phyloP scores from a whole-genome alignment of 2,329 filamentous ascomycete species.

The Teratosphaeria gauchensis region DNA sequence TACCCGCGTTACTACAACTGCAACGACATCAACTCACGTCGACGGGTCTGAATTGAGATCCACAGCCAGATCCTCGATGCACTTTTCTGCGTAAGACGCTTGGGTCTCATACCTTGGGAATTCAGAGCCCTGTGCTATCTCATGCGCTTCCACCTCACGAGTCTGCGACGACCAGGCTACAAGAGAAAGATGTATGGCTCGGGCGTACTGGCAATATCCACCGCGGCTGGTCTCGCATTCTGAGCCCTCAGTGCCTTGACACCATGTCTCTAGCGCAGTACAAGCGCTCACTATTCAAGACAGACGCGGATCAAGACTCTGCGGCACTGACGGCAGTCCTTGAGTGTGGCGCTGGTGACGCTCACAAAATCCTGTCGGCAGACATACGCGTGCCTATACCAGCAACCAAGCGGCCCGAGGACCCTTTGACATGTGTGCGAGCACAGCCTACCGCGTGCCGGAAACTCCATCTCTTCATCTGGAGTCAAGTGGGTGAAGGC shows the following conservation, averaged over 20 bases:
- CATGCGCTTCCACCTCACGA: slow-evolving; percentile 49
- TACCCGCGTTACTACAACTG: slow-evolving; percentile 16
- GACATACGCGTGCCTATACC: slow-evolving; percentile 53
- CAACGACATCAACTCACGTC: slow-evolving; percentile 46
- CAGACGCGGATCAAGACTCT: not conserved
- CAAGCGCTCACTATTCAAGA: slow-evolving; percentile 22
- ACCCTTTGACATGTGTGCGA: slow-evolving; percentile 61
- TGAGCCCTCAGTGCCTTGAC: slow-evolving; percentile 53
- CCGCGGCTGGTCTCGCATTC: slow-evolving; percentile 63
- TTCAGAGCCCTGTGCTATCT: slow-evolving; percentile 71
- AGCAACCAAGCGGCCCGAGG: slow-evolving; percentile 50
- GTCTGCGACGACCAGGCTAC: slow-evolving; percentile 12
- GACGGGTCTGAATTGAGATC: slow-evolving; percentile 77
- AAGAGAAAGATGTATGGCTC: slow-evolving; percentile 43
- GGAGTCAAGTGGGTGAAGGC: slow-evolving; percentile 70
- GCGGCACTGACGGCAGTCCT: not conserved
- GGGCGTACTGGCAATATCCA: slow-evolving; percentile 66
- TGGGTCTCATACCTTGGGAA: slow-evolving; percentile 76
- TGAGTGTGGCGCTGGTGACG: not conserved
- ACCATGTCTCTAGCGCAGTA: slow-evolving; percentile 11
- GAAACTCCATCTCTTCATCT: slow-evolving; percentile 73
- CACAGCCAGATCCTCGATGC: slow-evolving; percentile 76
- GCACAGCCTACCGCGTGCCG: slow-evolving; percentile 58
- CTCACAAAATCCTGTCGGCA: slow-evolving; percentile 19
- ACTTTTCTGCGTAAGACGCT: slow-evolving; percentile 78